Conservation (phyloP, 2,329 filamentous ascomycete genomes). For the Clarireedia hainanense region DNA sequence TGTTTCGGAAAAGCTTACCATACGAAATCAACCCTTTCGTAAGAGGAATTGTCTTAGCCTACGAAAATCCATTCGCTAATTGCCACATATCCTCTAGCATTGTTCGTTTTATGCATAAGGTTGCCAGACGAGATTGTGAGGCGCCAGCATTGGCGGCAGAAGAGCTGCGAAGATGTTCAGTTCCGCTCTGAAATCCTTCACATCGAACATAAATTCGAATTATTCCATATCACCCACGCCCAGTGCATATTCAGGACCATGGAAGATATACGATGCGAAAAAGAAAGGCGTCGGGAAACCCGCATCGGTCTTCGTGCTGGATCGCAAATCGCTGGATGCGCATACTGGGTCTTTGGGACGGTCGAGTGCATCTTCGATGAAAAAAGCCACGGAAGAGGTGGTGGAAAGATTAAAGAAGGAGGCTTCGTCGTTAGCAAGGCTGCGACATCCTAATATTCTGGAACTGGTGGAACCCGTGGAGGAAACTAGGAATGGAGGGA, state of each 20-base stretch:
- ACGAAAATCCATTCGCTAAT: neutral
- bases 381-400: slow-evolving; percentile 79
- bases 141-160: slow-evolving; percentile 8
- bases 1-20: too few species aligned
- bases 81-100: neutral
- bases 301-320: slow-evolving; percentile 91
- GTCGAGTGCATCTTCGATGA: slow-evolving; percentile 61
- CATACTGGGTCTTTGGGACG: slow-evolving; percentile 53
- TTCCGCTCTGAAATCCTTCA: slow-evolving; percentile 87
- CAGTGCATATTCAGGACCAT: slow-evolving; percentile 78
- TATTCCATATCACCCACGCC: slow-evolving; percentile 74
- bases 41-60: too few species aligned
- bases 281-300: slow-evolving; percentile 88
- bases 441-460: slow-evolving; percentile 85
- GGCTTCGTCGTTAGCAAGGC: slow-evolving; percentile 75
- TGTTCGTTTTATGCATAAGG: neutral
- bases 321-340: slow-evolving; percentile 75
- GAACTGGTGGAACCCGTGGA: slow-evolving; percentile 94
- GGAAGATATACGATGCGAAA: slow-evolving; percentile 97
- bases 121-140: neutral
- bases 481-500: slow-evolving; percentile 79
- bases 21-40: too few species aligned
- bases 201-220: slow-evolving; percentile 84
- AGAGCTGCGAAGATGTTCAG: slow-evolving; percentile 21
- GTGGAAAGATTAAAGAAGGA: slow-evolving; percentile 87